A percentile compares a stretch with the other conserved stretches of the same genome.
Evolutionary conservation across 257 asterid species (phyloP).

Genomic region (Thymus quinquecostatus): DNA sequence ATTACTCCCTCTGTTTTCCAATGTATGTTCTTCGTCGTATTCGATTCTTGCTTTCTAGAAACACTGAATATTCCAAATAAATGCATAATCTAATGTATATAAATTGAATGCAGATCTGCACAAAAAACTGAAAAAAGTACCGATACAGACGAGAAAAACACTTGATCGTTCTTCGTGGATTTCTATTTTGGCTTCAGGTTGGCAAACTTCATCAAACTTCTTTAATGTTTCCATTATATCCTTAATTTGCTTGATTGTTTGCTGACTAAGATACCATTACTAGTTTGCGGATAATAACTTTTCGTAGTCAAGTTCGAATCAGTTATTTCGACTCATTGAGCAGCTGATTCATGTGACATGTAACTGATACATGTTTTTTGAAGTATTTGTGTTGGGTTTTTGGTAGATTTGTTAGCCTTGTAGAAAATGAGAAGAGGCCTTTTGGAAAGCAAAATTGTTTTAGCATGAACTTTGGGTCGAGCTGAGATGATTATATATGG

Average conservation of each 20-base stretch:
- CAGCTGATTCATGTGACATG: too few relatives aligned
- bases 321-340: too few relatives aligned
- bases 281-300: too few relatives aligned
- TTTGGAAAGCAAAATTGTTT: not conserved
- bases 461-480: conserved; percentile 11
- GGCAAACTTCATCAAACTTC: not conserved
- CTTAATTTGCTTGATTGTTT: too few relatives aligned
- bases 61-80: too few relatives aligned
- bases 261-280: too few relatives aligned
- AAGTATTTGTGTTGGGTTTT: not conserved
- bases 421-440: conserved; percentile 5
- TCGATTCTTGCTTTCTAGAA: too few relatives aligned
- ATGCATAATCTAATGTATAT: not conserved
- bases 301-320: too few relatives aligned
- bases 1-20: too few relatives aligned
- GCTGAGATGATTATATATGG: not conserved
- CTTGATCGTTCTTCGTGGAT: conserved; percentile 54
- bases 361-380: not conserved
- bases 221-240: too few relatives aligned
- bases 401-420: conserved; percentile 19
- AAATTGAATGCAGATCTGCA: conserved; percentile 39
- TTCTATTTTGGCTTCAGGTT: conserved; percentile 39
- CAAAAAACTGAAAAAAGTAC: conserved; percentile 22
- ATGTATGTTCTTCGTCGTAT: too few relatives aligned
- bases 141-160: conserved; percentile 21